Evolutionary conservation across 805 yeast species (phyloP), one percentile per base, ranked within the genome.

Genomic region (Lachancea quebecensis): DNA sequence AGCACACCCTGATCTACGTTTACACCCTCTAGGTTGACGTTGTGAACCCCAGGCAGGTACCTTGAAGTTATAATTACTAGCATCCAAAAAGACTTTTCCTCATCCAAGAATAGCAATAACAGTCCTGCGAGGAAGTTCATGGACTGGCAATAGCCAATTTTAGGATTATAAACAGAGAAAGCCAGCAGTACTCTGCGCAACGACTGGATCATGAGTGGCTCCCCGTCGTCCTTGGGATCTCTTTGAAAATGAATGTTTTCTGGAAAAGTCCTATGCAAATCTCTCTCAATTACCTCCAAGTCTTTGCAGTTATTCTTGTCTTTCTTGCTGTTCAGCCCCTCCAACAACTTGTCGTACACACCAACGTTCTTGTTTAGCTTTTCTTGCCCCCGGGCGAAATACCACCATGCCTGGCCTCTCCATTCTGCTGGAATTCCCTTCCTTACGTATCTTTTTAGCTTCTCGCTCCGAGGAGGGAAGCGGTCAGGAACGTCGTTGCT

Each of bases 361-460:
- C 95, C 96, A 12, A 68, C 69, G 58, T 90, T 79, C 34, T 79
- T 78, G 52, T 75, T 79, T 46, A 88, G 65, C 52, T 74, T 74
- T 43, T 85, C 93, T 45, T 80, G 74, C 2, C 98, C 99, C 21
- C 81, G 81, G 8, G 95, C 95, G 64, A 86, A 91, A 69, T 80
- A 82, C 73, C 93, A 91, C 99, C 99, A 91, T 0, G 97, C 96
- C 52, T 78, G 77, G 1, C 99, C 99, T 53, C 99, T 71, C 97
- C 96, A 91, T 60, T 88, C 96, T 0, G 96, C 90, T 0, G 99
- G 98, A 10, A 91, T 82, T 10, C 99, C 99, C 60, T 85, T 85
- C 45, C 97, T 75, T 10, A 93, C 78, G 56, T 86, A 82, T 47
- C 95, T 75, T 57, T 85, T 83, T 51, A 88, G 70, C 53, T 84